Base-by-base conservation (phyloP, 1,284 basidiomycete genomes). In the Anthracocystis setariae region DNA sequence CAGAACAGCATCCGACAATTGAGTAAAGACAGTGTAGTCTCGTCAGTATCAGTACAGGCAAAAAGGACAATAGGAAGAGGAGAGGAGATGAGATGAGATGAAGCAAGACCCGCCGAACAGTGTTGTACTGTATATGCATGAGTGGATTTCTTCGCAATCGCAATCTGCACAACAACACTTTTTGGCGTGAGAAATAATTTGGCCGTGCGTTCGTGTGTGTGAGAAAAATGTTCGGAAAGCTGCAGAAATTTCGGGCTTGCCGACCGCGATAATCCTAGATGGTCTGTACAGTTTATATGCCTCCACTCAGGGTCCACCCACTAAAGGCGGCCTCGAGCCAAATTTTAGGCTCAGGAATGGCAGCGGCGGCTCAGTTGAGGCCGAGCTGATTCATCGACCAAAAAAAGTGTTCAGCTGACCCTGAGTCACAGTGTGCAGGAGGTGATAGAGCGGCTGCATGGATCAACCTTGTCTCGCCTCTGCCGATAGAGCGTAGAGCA, bases 271-370 rank as follows among this genome's bases (percentile, higher is more conserved):
- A 12, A 37, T 12, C 29, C n/a, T n/a, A n/a, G n/a, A n/a, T n/a
- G n/a, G n/a, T n/a, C n/a, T n/a, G n/a, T n/a, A 45, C n/a, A 21
- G n/a, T 21, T n/a, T 48, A 38, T 24, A 51, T 43, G 49, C 49
- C 49, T 51, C 49, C 40, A 51, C 49, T 50, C 54, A 64, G 61
- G 61, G 61, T 64, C 54, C 61, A 53, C 53, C 21, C 29, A 29
- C n/a, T n/a, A n/a, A n/a, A n/a, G 12, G 29, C 12, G 7, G 29
- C 29, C 29, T 29, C 13, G 32, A 35, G 33, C 33, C 37, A 20
- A 35, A 27, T 46, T 46, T 46, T 46, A 32, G 33, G 45, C 5
- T 12, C 12, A 12, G 7, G 29, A 12, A 29, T 29, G 5, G 29
- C 29, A n/a, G n/a, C 29, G 7, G 29, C 29, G 7, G 29, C 29